A percentile compares a stretch with the other conserved stretches of the same genome.
Conservation (phyloP, 352 stramenopile genomes). For the Phytophthora pluvialis region DNA sequence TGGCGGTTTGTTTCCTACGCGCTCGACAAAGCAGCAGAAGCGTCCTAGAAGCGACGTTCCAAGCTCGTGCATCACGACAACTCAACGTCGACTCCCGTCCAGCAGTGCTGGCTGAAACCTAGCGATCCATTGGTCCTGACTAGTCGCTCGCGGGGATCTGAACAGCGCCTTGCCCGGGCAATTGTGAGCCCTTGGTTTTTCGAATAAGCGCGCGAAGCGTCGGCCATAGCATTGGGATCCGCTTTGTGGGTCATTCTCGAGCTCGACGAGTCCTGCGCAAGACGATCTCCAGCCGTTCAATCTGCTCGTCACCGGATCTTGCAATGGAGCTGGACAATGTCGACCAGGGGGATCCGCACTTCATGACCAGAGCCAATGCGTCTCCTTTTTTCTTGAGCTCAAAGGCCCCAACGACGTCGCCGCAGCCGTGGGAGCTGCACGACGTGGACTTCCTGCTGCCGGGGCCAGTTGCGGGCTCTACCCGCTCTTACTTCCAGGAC, state of each 20-base stretch:
- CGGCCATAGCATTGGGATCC: slow-evolving; percentile 22
- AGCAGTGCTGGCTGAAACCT: neutral
- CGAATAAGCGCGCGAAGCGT: slow-evolving; percentile 31
- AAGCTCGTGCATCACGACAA: slow-evolving; percentile 9
- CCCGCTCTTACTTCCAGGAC: slow-evolving; percentile 16
- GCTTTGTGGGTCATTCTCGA: slow-evolving; percentile 29
- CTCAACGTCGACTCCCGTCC: neutral
- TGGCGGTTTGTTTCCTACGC: too few relatives aligned
- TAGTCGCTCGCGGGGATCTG: slow-evolving; percentile 7
- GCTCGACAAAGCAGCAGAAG: neutral
- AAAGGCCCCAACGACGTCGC: slow-evolving; percentile 19
- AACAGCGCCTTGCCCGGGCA: neutral
- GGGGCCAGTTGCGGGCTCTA: neutral
- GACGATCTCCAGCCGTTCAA: slow-evolving; percentile 6
- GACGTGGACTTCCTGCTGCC: slow-evolving; percentile 49
- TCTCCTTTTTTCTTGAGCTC: slow-evolving; percentile 49
- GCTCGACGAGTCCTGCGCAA: slow-evolving; percentile 29
- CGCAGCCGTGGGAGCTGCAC: slow-evolving; percentile 30
- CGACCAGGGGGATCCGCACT: slow-evolving; percentile 40
- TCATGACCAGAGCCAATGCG: slow-evolving; percentile 31
- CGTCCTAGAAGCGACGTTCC: slow-evolving; percentile 15
- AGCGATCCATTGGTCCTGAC: slow-evolving; percentile 1
- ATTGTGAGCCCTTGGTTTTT: slow-evolving; percentile 32
- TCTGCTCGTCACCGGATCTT: neutral
- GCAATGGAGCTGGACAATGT: slow-evolving; percentile 47